Percentiles rank a stretch among this genome's conserved stretches.
phyloP scores from a whole-genome alignment of 2,329 filamentous ascomycete species.

The Elsinoe batatas region DNA sequence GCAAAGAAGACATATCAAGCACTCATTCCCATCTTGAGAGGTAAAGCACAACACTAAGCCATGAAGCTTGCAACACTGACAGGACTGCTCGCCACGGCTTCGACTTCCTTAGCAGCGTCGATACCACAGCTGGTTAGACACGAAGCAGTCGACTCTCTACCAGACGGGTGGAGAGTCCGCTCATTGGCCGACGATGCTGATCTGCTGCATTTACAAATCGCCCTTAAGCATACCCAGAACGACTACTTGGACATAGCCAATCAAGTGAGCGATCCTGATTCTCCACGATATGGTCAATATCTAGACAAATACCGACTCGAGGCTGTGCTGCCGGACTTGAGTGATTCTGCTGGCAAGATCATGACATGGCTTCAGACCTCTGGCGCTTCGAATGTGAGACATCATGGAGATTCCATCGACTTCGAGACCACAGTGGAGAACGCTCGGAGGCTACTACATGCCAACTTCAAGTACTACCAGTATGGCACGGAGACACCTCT shows the following conservation, averaged over 20 bases:
- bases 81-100: neutral
- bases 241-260: slow-evolving; percentile 14
- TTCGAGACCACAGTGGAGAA: slow-evolving; percentile 6
- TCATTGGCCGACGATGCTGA: neutral
- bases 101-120: neutral
- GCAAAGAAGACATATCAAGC: no score
- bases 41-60: neutral
- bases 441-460: neutral
- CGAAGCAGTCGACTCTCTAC: neutral
- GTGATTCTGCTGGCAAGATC: neutral
- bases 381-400: neutral
- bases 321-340: slow-evolving; percentile 2
- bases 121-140: neutral
- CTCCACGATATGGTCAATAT: slow-evolving; percentile 4
- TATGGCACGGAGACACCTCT: neutral
- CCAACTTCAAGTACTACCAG: slow-evolving; percentile 6
- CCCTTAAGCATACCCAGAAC: slow-evolving; percentile 9
- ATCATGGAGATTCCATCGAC: neutral
- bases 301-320: neutral
- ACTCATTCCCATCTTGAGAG: no score
- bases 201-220: slow-evolving; percentile 11
- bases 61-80: neutral
- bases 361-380: neutral
- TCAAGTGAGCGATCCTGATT: slow-evolving; percentile 13
- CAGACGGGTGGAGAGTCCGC: neutral